Percentiles rank a stretch among this genome's conserved stretches.
phyloP scores from a whole-genome alignment of 306 rosid genomes.

The Pterocarpus macrocarpus region DNA sequence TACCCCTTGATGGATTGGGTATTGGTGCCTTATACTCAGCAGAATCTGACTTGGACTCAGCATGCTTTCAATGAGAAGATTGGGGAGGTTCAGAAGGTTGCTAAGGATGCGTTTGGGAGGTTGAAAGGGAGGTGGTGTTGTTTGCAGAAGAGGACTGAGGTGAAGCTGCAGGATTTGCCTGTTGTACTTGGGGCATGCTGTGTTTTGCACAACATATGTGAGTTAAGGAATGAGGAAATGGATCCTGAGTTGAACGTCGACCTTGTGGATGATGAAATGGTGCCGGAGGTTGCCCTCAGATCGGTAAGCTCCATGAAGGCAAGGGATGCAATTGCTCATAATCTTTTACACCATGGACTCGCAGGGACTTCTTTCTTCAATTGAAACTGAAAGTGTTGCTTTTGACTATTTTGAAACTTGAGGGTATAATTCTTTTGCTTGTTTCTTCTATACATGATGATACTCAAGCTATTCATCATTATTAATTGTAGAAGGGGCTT shows the following conservation, averaged over 20 bases:
- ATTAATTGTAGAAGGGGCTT: slow-evolving; percentile 50
- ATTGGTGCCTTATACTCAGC: slow-evolving; percentile 80
- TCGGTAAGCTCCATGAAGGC: slow-evolving; percentile 67
- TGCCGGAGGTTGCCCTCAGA: slow-evolving; percentile 67
- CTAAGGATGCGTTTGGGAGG: slow-evolving; percentile 76
- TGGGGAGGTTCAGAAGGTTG: slow-evolving; percentile 69
- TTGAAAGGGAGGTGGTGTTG: slow-evolving; percentile 87
- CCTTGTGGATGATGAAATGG: slow-evolving; percentile 71
- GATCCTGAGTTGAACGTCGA: slow-evolving; percentile 58
- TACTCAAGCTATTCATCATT: slow-evolving; percentile 46
- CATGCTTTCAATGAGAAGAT: slow-evolving; percentile 91
- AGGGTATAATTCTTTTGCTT: slow-evolving; percentile 51
- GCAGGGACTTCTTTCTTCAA: slow-evolving; percentile 78
- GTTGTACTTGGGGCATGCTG: slow-evolving; percentile 90
- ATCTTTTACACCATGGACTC: slow-evolving; percentile 90
- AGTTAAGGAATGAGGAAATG: slow-evolving; percentile 67
- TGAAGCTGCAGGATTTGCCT: slow-evolving; percentile 84
- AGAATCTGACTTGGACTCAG: slow-evolving; percentile 85
- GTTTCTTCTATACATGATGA: slow-evolving; percentile 39
- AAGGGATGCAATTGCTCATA: slow-evolving; percentile 86
- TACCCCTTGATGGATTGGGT: slow-evolving; percentile 92
- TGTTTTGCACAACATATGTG: slow-evolving; percentile 87
- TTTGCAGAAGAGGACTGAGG: slow-evolving; percentile 85
- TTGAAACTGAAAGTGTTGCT: not conserved
- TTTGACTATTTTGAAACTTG: not conserved